Evolutionary conservation across 108 stramenopile species (phyloP).

Genomic region (Fragilariopsis cylindrus): DNA sequence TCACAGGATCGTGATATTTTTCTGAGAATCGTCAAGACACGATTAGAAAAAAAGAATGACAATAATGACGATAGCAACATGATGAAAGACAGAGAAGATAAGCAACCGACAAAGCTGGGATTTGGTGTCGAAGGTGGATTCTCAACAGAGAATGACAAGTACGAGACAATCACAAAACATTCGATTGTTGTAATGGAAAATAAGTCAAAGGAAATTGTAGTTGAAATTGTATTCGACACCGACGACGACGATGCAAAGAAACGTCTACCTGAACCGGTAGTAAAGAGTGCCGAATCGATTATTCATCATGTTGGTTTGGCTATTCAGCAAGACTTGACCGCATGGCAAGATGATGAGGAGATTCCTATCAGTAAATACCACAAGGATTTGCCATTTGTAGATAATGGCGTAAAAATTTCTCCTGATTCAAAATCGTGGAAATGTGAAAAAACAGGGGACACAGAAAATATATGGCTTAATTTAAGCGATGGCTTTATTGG

Average conservation of each 20-base stretch:
- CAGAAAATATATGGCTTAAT: constrained; percentile 98
- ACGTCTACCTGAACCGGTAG: constrained; percentile 67
- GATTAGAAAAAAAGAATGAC: constrained; percentile 40
- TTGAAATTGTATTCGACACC: constrained; percentile 64
- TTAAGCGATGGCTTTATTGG: constrained; percentile 96
- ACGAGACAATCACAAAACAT: constrained; percentile 65
- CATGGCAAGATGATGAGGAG: constrained; percentile 83
- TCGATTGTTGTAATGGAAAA: constrained; percentile 76
- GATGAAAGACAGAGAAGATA: background rate
- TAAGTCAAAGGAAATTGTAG: constrained; percentile 16
- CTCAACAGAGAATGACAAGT: constrained; percentile 79
- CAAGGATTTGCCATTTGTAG: constrained; percentile 66
- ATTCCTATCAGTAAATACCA: constrained; percentile 75
- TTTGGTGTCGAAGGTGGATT: constrained; percentile 96
- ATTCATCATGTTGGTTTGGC: constrained; percentile 88
- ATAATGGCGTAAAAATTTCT: constrained; percentile 74
- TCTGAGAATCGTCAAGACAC: constrained; percentile 70
- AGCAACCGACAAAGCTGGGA: constrained; percentile 74
- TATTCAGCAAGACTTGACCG: constrained; percentile 72
- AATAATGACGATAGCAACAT: constrained; percentile 13
- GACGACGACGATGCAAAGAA: constrained; percentile 48
- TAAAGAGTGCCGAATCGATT: constrained; percentile 73
- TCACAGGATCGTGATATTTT: constrained; percentile 63
- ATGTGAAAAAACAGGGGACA: constrained; percentile 71
- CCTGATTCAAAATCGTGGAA: constrained; percentile 76